phyloP scores from a whole-genome alignment of 352 stramenopile species.

The Pilasporangium apinafurcum region DNA sequence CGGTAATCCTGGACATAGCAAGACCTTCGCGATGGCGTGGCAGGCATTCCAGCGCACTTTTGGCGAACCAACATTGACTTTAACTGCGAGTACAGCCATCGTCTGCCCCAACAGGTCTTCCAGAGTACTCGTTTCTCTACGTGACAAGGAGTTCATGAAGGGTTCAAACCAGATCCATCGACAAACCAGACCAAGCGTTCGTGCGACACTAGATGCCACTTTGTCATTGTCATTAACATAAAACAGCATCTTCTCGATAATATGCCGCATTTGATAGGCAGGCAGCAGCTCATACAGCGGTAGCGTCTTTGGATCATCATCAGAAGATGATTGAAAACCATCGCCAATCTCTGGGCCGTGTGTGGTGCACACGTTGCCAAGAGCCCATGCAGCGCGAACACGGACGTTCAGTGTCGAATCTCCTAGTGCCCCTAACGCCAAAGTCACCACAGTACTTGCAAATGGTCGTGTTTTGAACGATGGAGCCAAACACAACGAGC shows the following conservation, averaged over 20 bases:
- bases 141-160: constrained; percentile 29
- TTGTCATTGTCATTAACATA: constrained; percentile 87
- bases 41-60: constrained; percentile 87
- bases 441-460: constrained; percentile 44
- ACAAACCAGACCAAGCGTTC: constrained; percentile 73
- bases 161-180: constrained; percentile 73
- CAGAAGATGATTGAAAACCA: neutral
- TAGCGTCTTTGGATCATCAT: constrained; percentile 5
- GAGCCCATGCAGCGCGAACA: constrained; percentile 73
- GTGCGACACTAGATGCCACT: constrained; percentile 77
- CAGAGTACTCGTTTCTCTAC: constrained; percentile 21
- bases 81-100: constrained; percentile 62
- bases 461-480: constrained; percentile 75
- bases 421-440: constrained; percentile 55
- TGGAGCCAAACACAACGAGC: constrained; percentile 63
- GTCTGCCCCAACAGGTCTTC: constrained; percentile 59
- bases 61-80: constrained; percentile 72
- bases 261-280: constrained; percentile 44
- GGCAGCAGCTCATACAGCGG: constrained; percentile 67
- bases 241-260: constrained; percentile 83
- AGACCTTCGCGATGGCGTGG: constrained; percentile 82
- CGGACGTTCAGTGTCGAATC: constrained; percentile 84
- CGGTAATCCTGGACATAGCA: constrained; percentile 71
- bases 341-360: constrained; percentile 46
- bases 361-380: constrained; percentile 84